Evolutionary conservation across 768 basidiomycete species (phyloP).

Genomic region (Leccinum subgranulosum): DNA sequence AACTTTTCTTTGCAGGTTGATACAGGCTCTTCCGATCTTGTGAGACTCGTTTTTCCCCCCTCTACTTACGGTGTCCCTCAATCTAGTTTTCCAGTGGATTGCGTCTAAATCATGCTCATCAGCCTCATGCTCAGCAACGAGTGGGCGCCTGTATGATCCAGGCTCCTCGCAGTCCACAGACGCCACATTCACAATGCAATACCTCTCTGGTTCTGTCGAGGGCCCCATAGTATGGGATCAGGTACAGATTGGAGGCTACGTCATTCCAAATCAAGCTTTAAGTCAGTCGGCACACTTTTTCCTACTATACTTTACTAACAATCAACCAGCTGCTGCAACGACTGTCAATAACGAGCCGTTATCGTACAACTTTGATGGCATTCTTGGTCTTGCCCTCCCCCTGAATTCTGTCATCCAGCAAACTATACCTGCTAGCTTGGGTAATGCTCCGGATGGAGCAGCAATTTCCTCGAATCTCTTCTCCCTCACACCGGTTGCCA

Average conservation of each 20-base stretch:
- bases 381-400: slow-evolving; percentile 76
- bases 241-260: slow-evolving; percentile 61
- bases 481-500: slow-evolving; percentile 51
- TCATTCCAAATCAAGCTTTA: slow-evolving; percentile 64
- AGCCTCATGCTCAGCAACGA: slow-evolving; percentile 44
- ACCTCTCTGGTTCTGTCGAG: slow-evolving; percentile 54
- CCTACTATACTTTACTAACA: background rate
- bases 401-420: slow-evolving; percentile 63
- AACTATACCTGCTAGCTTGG: slow-evolving; percentile 45
- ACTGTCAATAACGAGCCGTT: slow-evolving; percentile 57
- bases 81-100: slow-evolving; percentile 56
- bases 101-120: slow-evolving; percentile 64
- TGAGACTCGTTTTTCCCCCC: slow-evolving; percentile 32
- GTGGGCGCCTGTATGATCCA: slow-evolving; percentile 56
- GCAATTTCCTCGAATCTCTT: slow-evolving; percentile 69
- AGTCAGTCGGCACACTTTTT: slow-evolving; percentile 37
- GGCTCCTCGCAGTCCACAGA: slow-evolving; percentile 43
- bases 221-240: slow-evolving; percentile 73
- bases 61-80: background rate
- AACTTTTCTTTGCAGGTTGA: slow-evolving; percentile 69
- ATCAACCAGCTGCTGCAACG: slow-evolving; percentile 53
- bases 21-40: slow-evolving; percentile 79
- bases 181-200: slow-evolving; percentile 46
- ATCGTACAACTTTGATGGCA: slow-evolving; percentile 53
- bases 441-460: slow-evolving; percentile 60